Percentiles rank a stretch among this genome's conserved stretches.
phyloP scores from a whole-genome alignment of 495 filamentous ascomycete genomes.

The Usnea hakonensis region DNA sequence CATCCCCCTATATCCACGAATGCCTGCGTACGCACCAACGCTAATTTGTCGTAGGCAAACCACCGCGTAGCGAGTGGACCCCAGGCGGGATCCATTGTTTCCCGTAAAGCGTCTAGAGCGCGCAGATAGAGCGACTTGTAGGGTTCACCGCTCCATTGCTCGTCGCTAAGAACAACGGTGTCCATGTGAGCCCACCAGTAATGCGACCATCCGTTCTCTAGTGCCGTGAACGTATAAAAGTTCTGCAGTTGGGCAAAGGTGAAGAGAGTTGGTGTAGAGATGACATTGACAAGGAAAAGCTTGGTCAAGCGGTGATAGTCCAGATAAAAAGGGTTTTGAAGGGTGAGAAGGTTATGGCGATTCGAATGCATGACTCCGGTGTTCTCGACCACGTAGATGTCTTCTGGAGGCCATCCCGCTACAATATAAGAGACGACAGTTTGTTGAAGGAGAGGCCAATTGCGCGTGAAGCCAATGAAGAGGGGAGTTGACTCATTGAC shows the following conservation, averaged over 20 bases:
- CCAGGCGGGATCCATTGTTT: constrained; percentile 18
- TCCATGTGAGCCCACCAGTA: constrained; percentile 60
- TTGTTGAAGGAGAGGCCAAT: constrained; percentile 53
- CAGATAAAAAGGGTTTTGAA: constrained; percentile 57
- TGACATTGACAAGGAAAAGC: constrained; percentile 46
- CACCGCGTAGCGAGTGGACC: constrained; percentile 40
- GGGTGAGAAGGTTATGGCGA: constrained; percentile 39
- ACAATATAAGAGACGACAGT: constrained; percentile 52
- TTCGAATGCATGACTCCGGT: constrained; percentile 54
- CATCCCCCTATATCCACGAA: constrained; percentile 49
- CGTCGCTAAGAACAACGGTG: constrained; percentile 46
- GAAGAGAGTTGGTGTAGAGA: constrained; percentile 50
- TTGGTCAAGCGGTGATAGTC: constrained; percentile 46
- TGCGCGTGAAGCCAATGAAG: constrained; percentile 54
- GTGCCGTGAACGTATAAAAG: constrained; percentile 44
- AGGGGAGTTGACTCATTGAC: constrained; percentile 38
- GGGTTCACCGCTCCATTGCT: constrained; percentile 31
- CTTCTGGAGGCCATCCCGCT: constrained; percentile 52
- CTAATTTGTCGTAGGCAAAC: constrained; percentile 52
- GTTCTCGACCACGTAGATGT: constrained; percentile 58
- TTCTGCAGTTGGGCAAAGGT: constrained; percentile 59
- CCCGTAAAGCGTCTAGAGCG: constrained; percentile 36
- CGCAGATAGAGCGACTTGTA: constrained; percentile 48
- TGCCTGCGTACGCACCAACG: constrained; percentile 48
- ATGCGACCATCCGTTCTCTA: constrained; percentile 42